Evolutionary conservation across 2,329 filamentous ascomycete species (phyloP), one percentile per base, ranked within the genome.

Genomic region (Hypoxylon sp.): DNA sequence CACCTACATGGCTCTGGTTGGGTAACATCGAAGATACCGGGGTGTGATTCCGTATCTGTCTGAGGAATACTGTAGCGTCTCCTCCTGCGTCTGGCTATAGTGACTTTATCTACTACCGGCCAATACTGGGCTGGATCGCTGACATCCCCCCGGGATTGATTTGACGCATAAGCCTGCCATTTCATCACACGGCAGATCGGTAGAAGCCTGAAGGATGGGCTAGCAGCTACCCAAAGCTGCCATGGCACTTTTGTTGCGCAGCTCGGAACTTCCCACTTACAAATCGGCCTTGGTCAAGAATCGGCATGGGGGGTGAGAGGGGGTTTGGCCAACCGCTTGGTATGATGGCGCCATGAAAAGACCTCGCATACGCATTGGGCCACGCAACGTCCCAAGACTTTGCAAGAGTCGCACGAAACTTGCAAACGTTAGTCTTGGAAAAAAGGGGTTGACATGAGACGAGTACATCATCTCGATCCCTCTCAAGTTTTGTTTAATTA

Each of bases 131-230:
- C 33, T 65, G 40, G 57, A 49, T 50, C 22, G 59, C 40, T 61
- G 53, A 60, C 58, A 51, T 52, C 28, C 55, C 62, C 52, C 46
- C 50, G 38, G 46, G 36, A 64, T 69, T 67, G 64, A 61, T 50
- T 61, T 54, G 33, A 61, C 56, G 64, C 66, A 69, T 67, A 56
- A 65, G 44, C 57, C 38, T 46, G 50, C 50, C 59, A 36, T 60
- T 60, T 30, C 67, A 65, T 69, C 64, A 65, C 64, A 69, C 67
- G 67, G 64, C 67, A 69, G 64, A 69, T 69, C 67, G 60, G 60
- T 57, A 64, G 53, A 56, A 52, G 54, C 57, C 49, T 62, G 49
- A 62, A 56, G 64, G 51, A 62, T 66, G 49, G 50, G 24, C 16
- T 32, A 46, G 61, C n/a, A 49, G 53, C 40, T 20, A 57, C 14